phyloP scores from a whole-genome alignment of 2,329 filamentous ascomycete species.

The Cladophialophora chaetospira region DNA sequence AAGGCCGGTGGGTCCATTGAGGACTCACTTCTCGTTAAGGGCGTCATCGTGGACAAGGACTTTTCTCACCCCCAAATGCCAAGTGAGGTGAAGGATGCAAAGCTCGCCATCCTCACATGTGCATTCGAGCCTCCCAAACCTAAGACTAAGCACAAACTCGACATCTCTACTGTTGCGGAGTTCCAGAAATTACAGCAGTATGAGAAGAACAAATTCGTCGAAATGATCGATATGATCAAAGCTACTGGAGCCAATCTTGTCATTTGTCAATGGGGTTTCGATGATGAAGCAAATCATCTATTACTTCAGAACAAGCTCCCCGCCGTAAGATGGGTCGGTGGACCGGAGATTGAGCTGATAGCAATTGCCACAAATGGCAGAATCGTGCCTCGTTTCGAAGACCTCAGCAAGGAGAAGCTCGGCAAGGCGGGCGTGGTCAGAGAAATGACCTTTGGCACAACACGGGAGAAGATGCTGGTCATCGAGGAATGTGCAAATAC shows the following conservation, averaged over 20 bases:
- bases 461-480: conserved; percentile 98
- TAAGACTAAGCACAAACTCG: conserved; percentile 99
- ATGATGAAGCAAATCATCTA: conserved; percentile 97
- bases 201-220: conserved; percentile 92
- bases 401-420: conserved; percentile 86
- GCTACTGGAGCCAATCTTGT: conserved; percentile 94
- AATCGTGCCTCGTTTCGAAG: conserved; percentile 96
- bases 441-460: conserved; percentile 96
- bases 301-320: conserved; percentile 94
- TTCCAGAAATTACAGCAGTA: conserved; percentile 98
- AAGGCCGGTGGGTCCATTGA: conserved; percentile 94
- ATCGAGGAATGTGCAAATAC: conserved; percentile 99
- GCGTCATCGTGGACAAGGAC: conserved; percentile 98
- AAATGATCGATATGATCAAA: conserved; percentile 99
- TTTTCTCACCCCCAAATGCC: conserved; percentile 99
- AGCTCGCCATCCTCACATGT: conserved; percentile 95
- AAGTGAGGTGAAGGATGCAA: conserved; percentile 89
- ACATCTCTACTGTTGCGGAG: conserved; percentile 95
- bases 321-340: conserved; percentile 96
- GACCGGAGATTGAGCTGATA: conserved; percentile 96
- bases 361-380: conserved; percentile 97
- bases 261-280: conserved; percentile 99
- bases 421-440: conserved; percentile 85
- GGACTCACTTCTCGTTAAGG: conserved; percentile 92
- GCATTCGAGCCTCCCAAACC: conserved; percentile 98